Percentiles rank a stretch among this genome's conserved stretches.
These are phyloP conservation scores for Xylariaceae sp. DNA, from an alignment of 2,329 filamentous ascomycete genomes.

Conservation along the genomic window DNA sequence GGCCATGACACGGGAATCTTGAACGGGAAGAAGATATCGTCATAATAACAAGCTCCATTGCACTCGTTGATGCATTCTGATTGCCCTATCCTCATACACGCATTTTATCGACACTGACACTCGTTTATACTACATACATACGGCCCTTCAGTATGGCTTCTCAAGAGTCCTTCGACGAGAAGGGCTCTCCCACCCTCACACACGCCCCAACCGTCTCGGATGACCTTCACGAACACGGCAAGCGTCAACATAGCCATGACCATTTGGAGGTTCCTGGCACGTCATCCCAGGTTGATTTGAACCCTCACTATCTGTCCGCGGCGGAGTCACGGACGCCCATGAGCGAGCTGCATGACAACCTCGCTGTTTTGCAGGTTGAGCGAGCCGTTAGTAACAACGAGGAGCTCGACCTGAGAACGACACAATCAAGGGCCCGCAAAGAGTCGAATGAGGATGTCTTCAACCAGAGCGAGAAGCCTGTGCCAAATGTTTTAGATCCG, in stretches of 20 bases:
- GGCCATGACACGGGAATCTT: too few species aligned
- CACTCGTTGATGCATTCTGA: too few species aligned
- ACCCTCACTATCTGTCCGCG: constrained; percentile 20
- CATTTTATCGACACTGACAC: too few species aligned
- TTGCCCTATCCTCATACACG: too few species aligned
- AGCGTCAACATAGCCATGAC: constrained; percentile 10
- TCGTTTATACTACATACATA: too few species aligned
- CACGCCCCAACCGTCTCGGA: constrained; percentile 4
- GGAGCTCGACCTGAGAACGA: constrained; percentile 19
- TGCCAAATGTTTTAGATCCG: constrained; percentile 37
- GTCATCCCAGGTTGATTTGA: constrained; percentile 10
- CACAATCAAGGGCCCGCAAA: constrained; percentile 22
- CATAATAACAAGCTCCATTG: too few species aligned
- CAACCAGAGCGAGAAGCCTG: constrained; percentile 24
- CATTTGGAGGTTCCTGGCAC: constrained; percentile 22
- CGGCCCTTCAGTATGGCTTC: too few species aligned
- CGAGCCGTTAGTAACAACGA: constrained; percentile 26
- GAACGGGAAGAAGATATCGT: too few species aligned
- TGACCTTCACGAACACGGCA: constrained; percentile 5
- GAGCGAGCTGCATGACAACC: constrained; percentile 28
- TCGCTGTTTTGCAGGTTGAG: constrained; percentile 31
- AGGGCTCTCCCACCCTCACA: constrained; percentile 17
- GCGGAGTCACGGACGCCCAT: constrained; percentile 27
- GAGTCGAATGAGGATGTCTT: constrained; percentile 28
- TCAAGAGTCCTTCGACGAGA: constrained; percentile 22